Base-by-base conservation (phyloP, 2,329 filamentous ascomycete species). In the Bertia moriformis region DNA sequence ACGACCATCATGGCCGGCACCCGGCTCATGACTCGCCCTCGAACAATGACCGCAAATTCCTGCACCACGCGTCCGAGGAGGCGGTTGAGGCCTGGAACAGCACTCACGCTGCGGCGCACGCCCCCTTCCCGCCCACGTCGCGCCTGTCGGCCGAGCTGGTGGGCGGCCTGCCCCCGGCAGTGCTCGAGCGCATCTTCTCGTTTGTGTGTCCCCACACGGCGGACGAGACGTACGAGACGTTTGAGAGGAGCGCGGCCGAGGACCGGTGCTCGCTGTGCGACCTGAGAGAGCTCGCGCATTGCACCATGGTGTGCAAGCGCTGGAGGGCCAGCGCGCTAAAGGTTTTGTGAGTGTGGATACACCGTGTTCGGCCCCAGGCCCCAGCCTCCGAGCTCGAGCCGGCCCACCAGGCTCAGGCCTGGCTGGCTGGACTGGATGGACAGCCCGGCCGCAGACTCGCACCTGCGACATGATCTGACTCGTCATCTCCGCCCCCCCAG, bases 241-340 rank as follows among this genome's bases (percentile, higher is more conserved):
- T 83, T 51, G 89, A 96, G 62, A 73, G 83, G 50, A 85, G 81
- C 43, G 76, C 81, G 47, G 22, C 22, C 7, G 80, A 82, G 48
- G 78, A 86, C 61, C 78, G 77, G 41, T 96, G 89, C 63, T 89
- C 91, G 83, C 77, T 93, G 48, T 96, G 89, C 63, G 86, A 94
- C 61, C 71, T 91, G 65, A 78, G 88, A 48, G 87, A 95, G 58
- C 71, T 95, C 41, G 77, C 86, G 39, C 78, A 85, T 56, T 89
- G 84, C 55, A 75, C 78, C 29, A 68, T 74, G 54, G 83, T 85
- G 38, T 84, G 75, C 56, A 75, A 74, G 50, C 67, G 68, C 49
- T 96, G 88, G 88, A 65, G 67, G 42, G 51, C 53, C n/a, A 51
- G 57, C 38, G 72, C 65, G 36, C 49, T 64, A 33, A 63, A 61